Evolutionary conservation across 345 rosid genomes (phyloP).

Genomic region (Eucalyptus guilfoylei): DNA sequence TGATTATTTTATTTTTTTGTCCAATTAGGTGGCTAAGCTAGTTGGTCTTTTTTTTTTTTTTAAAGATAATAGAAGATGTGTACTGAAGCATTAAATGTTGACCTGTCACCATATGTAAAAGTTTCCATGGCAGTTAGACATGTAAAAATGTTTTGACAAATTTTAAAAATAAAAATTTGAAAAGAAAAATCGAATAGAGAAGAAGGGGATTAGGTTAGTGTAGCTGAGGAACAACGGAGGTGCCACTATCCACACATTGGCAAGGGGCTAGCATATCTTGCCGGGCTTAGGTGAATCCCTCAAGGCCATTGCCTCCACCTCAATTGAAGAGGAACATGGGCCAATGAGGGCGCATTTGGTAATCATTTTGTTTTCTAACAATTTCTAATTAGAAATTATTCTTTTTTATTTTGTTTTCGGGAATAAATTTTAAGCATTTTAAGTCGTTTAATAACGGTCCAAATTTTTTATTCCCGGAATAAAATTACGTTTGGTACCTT

Average conservation of each 20-base stretch:
- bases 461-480: too few relatives aligned
- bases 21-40: neutral
- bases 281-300: neutral
- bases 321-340: neutral
- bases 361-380: rapidly evolving
- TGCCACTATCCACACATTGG: neutral
- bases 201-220: neutral
- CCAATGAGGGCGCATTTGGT: rapidly evolving
- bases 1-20: neutral
- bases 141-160: neutral
- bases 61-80: neutral
- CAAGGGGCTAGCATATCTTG: neutral
- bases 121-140: neutral
- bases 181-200: neutral
- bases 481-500: too few relatives aligned
- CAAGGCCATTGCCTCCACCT: neutral
- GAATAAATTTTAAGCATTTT: too few relatives aligned
- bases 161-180: neutral
- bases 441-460: rapidly evolving
- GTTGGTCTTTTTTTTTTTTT: neutral
- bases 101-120: neutral
- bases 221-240: neutral
- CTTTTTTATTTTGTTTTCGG: rapidly evolving
- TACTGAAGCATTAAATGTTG: neutral
- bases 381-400: rapidly evolving